Evolutionary conservation across 1,139 yeast species (phyloP).

Genomic region (Candida sp.): DNA sequence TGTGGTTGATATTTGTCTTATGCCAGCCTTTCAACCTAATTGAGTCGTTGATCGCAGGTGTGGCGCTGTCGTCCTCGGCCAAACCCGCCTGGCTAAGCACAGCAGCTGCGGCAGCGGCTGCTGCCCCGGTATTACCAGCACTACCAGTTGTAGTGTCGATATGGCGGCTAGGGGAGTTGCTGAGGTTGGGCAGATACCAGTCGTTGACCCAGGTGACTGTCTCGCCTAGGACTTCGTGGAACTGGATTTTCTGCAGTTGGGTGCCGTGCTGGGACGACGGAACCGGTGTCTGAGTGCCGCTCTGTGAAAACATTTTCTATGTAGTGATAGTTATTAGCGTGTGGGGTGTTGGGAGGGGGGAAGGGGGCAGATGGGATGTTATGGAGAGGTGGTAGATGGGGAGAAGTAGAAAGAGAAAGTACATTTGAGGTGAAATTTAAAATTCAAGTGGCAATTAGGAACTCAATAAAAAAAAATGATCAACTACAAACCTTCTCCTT

Average conservation of each 20-base stretch:
- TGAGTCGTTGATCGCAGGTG: constrained; percentile 21
- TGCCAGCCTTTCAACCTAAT: constrained; percentile 44
- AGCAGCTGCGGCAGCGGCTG: constrained; percentile 10
- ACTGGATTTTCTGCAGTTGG: constrained; percentile 11
- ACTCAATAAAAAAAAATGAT: no score
- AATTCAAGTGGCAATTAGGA: no score
- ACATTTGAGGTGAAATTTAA: no score
- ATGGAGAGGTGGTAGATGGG: no score
- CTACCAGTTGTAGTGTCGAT: constrained; percentile 2
- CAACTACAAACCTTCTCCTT: no score
- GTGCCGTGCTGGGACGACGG: constrained; percentile 1
- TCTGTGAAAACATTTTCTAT: constrained; percentile 21
- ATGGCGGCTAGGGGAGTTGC: constrained; percentile 17
- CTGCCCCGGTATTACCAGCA: background rate
- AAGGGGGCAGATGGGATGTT: no score
- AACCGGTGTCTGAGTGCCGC: constrained; percentile 22
- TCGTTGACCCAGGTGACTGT: constrained; percentile 46
- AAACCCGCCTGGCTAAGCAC: constrained; percentile 4
- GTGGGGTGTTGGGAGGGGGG: no score
- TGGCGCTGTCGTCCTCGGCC: constrained; percentile 14
- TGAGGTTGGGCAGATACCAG: constrained; percentile 43
- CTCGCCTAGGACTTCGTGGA: constrained; percentile 28
- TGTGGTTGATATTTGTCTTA: constrained; percentile 27
- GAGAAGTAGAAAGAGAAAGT: no score
- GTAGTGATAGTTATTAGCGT: background rate